phyloP scores from a whole-genome alignment of 768 basidiomycete species.

The Suillus brevipes region DNA sequence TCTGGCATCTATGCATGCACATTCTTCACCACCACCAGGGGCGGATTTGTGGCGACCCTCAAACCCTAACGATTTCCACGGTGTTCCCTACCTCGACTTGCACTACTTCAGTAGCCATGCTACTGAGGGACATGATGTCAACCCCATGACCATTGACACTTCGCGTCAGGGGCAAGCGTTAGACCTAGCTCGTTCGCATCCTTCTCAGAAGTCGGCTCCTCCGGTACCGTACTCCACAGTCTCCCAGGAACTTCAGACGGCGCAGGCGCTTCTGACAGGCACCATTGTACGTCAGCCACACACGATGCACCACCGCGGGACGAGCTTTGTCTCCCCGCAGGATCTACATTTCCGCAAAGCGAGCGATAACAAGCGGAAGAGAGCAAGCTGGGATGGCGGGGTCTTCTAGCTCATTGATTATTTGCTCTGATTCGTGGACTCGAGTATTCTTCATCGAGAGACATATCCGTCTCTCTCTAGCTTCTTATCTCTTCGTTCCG shows the following conservation, averaged over 20 bases:
- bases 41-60: slow-evolving; percentile 33
- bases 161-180: slow-evolving; percentile 49
- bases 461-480: slow-evolving; percentile 6
- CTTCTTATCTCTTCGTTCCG: slow-evolving; percentile 11
- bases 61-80: slow-evolving; percentile 37
- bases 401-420: slow-evolving; percentile 23
- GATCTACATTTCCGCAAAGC: slow-evolving; percentile 49
- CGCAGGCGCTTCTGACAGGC: slow-evolving; percentile 30
- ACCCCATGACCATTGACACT: slow-evolving; percentile 23
- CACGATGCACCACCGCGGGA: slow-evolving; percentile 46
- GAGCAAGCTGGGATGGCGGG: slow-evolving; percentile 57
- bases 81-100: slow-evolving; percentile 70
- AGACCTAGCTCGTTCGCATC: slow-evolving; percentile 46
- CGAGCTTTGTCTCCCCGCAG: slow-evolving; percentile 54
- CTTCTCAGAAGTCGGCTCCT: slow-evolving; percentile 31
- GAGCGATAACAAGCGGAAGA: slow-evolving; percentile 56
- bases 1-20: slow-evolving; percentile 22
- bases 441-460: slow-evolving; percentile 6
- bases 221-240: slow-evolving; percentile 26
- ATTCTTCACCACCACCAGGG: slow-evolving; percentile 16
- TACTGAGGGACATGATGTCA: slow-evolving; percentile 25
- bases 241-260: slow-evolving; percentile 33
- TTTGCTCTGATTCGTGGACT: slow-evolving; percentile 1
- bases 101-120: slow-evolving; percentile 56
- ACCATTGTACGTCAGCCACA: slow-evolving; percentile 17